Evolutionary conservation across 306 rosid species (phyloP).

Genomic region (Acacia confusa): DNA sequence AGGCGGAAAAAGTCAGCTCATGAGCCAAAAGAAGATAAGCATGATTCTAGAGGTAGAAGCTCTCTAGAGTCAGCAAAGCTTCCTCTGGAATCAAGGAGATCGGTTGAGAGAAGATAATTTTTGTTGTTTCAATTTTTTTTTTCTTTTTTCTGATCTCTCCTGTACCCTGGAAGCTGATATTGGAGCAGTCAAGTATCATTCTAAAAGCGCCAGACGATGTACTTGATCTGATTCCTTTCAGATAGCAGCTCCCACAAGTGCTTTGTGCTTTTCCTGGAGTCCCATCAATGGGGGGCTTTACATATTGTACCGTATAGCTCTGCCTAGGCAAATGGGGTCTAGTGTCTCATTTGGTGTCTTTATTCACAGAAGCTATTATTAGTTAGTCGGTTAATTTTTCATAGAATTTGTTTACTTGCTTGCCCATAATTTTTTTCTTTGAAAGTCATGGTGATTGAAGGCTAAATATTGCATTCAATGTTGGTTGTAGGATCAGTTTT

Average conservation of each 20-base stretch:
- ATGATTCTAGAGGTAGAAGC: conserved; percentile 55
- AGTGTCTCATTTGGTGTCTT: background rate
- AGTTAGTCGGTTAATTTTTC: background rate
- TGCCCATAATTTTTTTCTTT: background rate
- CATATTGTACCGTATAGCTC: background rate
- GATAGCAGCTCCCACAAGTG: background rate
- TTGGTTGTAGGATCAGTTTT: background rate
- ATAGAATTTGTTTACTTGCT: background rate
- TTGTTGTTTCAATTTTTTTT: background rate
- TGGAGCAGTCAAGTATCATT: conserved; percentile 23
- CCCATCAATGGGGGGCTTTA: background rate
- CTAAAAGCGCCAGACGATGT: background rate
- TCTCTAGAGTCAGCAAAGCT: conserved; percentile 49
- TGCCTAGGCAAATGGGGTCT: background rate
- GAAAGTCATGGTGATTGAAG: background rate
- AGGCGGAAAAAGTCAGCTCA: conserved; percentile 62
- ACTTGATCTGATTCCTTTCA: conserved; percentile 14
- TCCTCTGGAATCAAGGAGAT: conserved; percentile 52
- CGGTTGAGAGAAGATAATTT: conserved; percentile 49
- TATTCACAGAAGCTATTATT: background rate
- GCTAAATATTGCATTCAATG: background rate
- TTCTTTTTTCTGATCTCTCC: background rate
- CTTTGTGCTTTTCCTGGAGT: background rate
- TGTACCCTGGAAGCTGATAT: conserved; percentile 15
- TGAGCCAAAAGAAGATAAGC: conserved; percentile 65